These are phyloP conservation scores for Inga oerstediana DNA, from an alignment of 306 rosid genomes.

Conservation along the genomic window DNA sequence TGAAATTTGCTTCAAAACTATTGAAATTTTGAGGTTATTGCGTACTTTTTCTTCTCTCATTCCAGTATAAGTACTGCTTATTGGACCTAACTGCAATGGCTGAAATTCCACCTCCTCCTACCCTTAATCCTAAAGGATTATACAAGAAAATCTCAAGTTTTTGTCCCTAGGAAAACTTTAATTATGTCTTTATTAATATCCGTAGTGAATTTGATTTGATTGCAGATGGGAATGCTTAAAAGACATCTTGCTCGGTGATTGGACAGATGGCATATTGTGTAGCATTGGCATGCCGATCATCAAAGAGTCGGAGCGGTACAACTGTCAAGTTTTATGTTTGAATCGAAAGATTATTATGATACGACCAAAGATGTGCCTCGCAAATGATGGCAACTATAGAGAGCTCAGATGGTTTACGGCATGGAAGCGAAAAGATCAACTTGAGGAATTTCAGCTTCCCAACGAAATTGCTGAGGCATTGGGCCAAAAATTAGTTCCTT, in stretches of 20 bases:
- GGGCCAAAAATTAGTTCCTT: conserved; percentile 71
- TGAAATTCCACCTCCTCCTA: neutral
- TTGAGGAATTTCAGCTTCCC: conserved; percentile 81
- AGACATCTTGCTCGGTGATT: conserved; percentile 74
- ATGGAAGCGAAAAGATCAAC: conserved; percentile 78
- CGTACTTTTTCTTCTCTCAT: neutral
- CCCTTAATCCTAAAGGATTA: neutral
- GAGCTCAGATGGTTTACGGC: conserved; percentile 98
- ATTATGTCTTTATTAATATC: neutral
- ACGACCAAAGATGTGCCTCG: conserved; percentile 93
- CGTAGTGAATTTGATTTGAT: conserved; percentile 24
- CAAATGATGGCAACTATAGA: conserved; percentile 96
- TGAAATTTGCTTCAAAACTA: neutral
- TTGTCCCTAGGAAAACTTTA: neutral
- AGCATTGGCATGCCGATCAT: conserved; percentile 97
- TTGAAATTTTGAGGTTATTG: neutral
- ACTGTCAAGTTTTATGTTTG: conserved; percentile 79
- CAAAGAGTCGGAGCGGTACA: conserved; percentile 85
- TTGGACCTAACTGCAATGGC: neutral
- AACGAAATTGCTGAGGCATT: conserved; percentile 63
- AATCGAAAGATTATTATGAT: conserved; percentile 84
- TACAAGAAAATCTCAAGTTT: neutral
- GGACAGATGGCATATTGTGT: conserved; percentile 89
- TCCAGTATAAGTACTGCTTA: neutral
- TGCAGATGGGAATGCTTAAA: conserved; percentile 96